Evolutionary conservation across 257 asterid species (phyloP).

Genomic region (Hygrophila difformis): DNA sequence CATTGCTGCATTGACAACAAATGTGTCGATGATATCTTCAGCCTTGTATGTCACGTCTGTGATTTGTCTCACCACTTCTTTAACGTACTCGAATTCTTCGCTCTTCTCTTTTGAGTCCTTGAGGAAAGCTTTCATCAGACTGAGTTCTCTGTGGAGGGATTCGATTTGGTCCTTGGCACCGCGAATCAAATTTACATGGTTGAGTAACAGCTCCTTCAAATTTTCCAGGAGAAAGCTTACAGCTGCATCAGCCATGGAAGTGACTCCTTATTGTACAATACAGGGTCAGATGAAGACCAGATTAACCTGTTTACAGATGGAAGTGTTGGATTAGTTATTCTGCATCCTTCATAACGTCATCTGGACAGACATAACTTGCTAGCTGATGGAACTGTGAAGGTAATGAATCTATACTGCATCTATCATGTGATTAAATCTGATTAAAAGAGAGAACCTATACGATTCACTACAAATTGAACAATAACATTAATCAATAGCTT

Average conservation of each 20-base stretch:
- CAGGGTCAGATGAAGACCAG: neutral
- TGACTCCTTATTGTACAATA: too few species aligned
- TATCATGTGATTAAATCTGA: too few species aligned
- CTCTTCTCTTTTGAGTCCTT: conserved; percentile 36
- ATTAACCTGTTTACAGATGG: neutral
- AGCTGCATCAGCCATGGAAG: conserved; percentile 38
- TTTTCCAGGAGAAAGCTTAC: conserved; percentile 36
- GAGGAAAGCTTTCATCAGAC: conserved; percentile 42
- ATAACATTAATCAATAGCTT: too few species aligned
- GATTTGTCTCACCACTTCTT: conserved; percentile 36
- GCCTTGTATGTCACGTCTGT: conserved; percentile 35
- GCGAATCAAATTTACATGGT: conserved; percentile 29
- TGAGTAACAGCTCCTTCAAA: conserved; percentile 35
- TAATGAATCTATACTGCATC: too few species aligned
- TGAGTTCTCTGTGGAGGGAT: conserved; percentile 35
- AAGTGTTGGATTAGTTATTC: neutral
- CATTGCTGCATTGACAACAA: conserved; percentile 28
- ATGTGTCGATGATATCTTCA: conserved; percentile 33
- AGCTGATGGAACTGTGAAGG: too few species aligned
- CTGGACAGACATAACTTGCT: too few species aligned
- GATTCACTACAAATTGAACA: too few species aligned
- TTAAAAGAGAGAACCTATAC: too few species aligned
- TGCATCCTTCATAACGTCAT: too few species aligned
- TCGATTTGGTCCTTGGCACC: conserved; percentile 37
- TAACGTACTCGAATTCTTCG: conserved; percentile 27